A percentile compares a stretch with the other conserved stretches of the same genome.
These are phyloP conservation scores for Metschnikowia borealis DNA, from an alignment of 805 yeast genomes.

Conservation along the genomic window DNA sequence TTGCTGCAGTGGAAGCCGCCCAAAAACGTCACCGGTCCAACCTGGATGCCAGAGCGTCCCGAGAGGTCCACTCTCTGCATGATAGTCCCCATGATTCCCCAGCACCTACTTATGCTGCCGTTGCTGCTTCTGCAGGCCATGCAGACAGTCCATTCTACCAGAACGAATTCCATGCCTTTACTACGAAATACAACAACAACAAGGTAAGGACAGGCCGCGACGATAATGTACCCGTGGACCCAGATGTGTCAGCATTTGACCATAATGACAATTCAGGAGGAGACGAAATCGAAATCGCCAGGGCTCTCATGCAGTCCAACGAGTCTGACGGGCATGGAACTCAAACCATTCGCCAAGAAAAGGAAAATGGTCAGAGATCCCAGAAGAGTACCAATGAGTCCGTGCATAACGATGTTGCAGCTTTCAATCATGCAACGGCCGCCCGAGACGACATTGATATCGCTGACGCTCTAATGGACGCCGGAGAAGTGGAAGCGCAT, in stretches of 20 bases:
- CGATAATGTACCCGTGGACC: constrained; percentile 51
- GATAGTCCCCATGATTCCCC: constrained; percentile 10
- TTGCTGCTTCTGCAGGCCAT: constrained; percentile 29
- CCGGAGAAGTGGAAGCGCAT: background rate
- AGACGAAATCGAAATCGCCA: constrained; percentile 61
- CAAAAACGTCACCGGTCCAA: constrained; percentile 35
- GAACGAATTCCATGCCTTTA: constrained; percentile 12
- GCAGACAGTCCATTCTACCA: constrained; percentile 17
- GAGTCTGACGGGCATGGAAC: constrained; percentile 25
- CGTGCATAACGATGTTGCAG: background rate
- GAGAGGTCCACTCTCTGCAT: constrained; percentile 3
- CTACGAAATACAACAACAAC: constrained; percentile 8
- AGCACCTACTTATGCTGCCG: constrained; percentile 28
- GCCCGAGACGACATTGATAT: constrained; percentile 3
- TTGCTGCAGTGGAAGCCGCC: constrained; percentile 61
- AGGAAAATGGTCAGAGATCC: background rate
- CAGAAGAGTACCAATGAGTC: background rate
- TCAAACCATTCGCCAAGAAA: background rate
- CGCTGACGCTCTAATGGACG: constrained; percentile 1
- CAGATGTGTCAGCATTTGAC: constrained; percentile 47
- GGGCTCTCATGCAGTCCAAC: constrained; percentile 61
- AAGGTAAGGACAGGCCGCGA: constrained; percentile 8
- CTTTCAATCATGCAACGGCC: background rate
- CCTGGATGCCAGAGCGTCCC: constrained; percentile 13
- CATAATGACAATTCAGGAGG: constrained; percentile 28